These are phyloP conservation scores for Boletus speciosus DNA, from an alignment of 768 basidiomycete species.

Conservation along the genomic window DNA sequence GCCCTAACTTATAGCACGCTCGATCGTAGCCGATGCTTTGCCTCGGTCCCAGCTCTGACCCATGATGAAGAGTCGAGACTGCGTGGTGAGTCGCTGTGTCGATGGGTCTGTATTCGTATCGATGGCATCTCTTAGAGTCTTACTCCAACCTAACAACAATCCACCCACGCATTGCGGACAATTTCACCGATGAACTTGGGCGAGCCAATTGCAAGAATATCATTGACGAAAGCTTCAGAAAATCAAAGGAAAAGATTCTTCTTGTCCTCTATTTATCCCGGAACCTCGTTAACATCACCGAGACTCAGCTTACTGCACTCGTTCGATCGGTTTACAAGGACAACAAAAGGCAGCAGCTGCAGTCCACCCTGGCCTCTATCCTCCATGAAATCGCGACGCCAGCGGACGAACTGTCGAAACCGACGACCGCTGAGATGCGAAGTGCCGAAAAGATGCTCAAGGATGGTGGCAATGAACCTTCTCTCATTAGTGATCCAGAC, in stretches of 20 bases:
- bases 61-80: slow-evolving; percentile 14
- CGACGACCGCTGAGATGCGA: slow-evolving; percentile 7
- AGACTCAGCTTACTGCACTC: slow-evolving; percentile 12
- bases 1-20: slow-evolving; percentile 10
- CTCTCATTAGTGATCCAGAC: slow-evolving; percentile 19
- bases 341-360: slow-evolving; percentile 11
- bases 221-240: slow-evolving; percentile 18
- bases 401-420: neutral
- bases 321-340: slow-evolving; percentile 16
- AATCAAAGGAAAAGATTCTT: slow-evolving; percentile 23
- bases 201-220: slow-evolving; percentile 13
- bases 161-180: slow-evolving; percentile 19
- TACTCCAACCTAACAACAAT: slow-evolving; percentile 15
- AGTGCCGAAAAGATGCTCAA: slow-evolving; percentile 21
- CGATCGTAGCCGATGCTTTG: slow-evolving; percentile 16
- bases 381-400: slow-evolving; percentile 10
- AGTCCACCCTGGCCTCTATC: slow-evolving; percentile 13
- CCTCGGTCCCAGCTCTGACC: slow-evolving; percentile 10
- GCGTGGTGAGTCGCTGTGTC: slow-evolving; percentile 2
- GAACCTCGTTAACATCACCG: slow-evolving; percentile 9
- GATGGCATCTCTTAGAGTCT: slow-evolving; percentile 5
- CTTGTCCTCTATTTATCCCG: slow-evolving; percentile 16
- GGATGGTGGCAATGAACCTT: slow-evolving; percentile 19
- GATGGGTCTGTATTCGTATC: neutral
- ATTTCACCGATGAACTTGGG: slow-evolving; percentile 18